Base-by-base conservation (phyloP, 2,329 filamentous ascomycete species). In the Trichoderma sp. region DNA sequence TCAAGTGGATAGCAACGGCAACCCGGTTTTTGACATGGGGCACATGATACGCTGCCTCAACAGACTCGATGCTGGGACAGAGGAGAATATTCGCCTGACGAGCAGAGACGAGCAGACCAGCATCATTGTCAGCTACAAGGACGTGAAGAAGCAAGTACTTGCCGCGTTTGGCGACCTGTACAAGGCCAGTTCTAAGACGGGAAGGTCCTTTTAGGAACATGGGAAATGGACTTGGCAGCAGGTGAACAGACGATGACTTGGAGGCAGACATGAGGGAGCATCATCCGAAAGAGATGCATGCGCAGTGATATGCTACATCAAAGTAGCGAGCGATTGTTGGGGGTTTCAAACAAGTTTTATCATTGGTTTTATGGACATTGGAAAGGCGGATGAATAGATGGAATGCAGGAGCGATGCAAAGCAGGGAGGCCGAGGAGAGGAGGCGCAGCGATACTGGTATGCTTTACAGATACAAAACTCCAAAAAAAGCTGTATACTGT, bases 21-120 rank as follows among this genome's bases (percentile, higher is more conserved):
- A 92, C 65, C 91, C 96, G 0, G 90, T 94, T 1, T 84, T 97
- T 5, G 92, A 97, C 76, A 83, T 97, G 69, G 95, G 91, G 3
- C 94, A 98, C 81, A 93, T 98, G 72, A 79, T 99, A 56, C 87
- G 86, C 30, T 95, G 91, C 76, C 81, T 99, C 73, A 97, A 96
- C 81, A 97, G 97, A 78, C 83, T 99, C 65, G 96, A 99, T 80
- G 92, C 93, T 0, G 96, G 94, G 0, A 88, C 88, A 2, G 93
- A 96, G 30, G 96, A 99, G 79, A 91, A 89, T 79, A 87, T 99
- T 60, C 91, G 90, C 73, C 82, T 99, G 65, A 90, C 94, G 28
- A 97, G 92, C 78, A 88, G 95, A 68, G 95, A 99, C 79, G 93
- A 97, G 76, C 92, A 97, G 79, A 96, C 90, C 66, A 90, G 91